Conservation (phyloP, 2,329 filamentous ascomycete genomes). For the Claviceps fusiformis region DNA sequence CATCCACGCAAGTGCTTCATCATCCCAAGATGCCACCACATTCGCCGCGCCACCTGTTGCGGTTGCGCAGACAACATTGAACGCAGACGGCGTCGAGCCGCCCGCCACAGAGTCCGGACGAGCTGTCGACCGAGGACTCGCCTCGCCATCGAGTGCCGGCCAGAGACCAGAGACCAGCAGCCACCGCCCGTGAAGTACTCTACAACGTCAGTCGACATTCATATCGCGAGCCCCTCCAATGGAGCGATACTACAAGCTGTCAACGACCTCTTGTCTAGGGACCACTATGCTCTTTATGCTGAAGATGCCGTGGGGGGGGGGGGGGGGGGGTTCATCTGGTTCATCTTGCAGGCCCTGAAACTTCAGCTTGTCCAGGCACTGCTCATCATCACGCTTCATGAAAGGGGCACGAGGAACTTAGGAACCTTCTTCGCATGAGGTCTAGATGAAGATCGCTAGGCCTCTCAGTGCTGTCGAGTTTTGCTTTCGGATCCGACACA, state of each 20-base stretch:
- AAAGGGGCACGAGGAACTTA: slow-evolving; percentile 29
- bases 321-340: too few species aligned
- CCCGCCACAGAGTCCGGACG: too few species aligned
- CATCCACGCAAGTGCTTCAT: not conserved
- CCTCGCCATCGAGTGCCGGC: not conserved
- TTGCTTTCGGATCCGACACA: slow-evolving; percentile 21
- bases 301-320: slow-evolving; percentile 13
- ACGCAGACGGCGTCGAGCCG: not conserved
- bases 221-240: slow-evolving; percentile 14
- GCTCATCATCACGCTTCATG: slow-evolving; percentile 25
- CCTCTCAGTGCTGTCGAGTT: slow-evolving; percentile 23
- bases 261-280: slow-evolving; percentile 16
- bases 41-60: not conserved
- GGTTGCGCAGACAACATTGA: too few species aligned
- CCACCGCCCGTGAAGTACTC: not conserved
- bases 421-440: too few species aligned
- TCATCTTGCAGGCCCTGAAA: slow-evolving; percentile 17
- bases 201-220: slow-evolving; percentile 10
- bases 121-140: too few species aligned
- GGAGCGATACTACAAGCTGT: slow-evolving; percentile 18
- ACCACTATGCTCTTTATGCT: slow-evolving; percentile 20
- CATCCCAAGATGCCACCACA: not conserved
- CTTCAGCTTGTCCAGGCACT: slow-evolving; percentile 24
- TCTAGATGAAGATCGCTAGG: slow-evolving; percentile 18
- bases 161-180: not conserved